Evolutionary conservation across 306 rosid genomes (phyloP).

Genomic region (Rosa persica): DNA sequence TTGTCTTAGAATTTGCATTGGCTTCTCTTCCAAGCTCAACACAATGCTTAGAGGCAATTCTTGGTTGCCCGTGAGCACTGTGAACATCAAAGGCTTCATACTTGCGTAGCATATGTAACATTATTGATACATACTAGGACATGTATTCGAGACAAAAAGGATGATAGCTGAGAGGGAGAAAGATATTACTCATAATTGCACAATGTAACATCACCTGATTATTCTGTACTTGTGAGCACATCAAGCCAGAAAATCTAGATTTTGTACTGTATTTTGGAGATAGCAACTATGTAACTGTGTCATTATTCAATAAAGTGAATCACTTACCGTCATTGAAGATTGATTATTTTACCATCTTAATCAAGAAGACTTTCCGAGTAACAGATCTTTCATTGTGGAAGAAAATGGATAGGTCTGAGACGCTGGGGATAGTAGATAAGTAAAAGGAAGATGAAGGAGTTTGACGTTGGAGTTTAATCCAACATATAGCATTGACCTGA

Average conservation of each 20-base stretch:
- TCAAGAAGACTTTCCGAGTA: background rate
- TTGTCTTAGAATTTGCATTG: constrained; percentile 37
- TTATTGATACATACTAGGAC: constrained; percentile 22
- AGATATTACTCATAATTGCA: constrained; percentile 7
- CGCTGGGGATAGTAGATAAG: background rate
- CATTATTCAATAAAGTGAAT: constrained; percentile 6
- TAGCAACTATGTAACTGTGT: background rate
- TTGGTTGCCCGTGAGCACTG: constrained; percentile 41
- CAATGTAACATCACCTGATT: constrained; percentile 3
- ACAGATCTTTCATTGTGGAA: background rate
- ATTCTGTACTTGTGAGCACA: constrained; percentile 9
- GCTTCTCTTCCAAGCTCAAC: background rate
- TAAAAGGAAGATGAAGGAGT: background rate
- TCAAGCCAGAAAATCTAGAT: constrained; percentile 7
- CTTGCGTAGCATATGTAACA: constrained; percentile 27
- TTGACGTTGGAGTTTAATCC: background rate
- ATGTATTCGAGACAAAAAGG: constrained; percentile 8
- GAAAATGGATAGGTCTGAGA: background rate
- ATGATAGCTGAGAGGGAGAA: constrained; percentile 15
- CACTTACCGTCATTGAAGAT: background rate
- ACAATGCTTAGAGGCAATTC: constrained; percentile 32
- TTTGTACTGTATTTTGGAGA: background rate
- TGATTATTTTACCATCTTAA: background rate
- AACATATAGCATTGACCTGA: background rate
- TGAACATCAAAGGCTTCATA: constrained; percentile 14